Evolutionary conservation across 345 rosid genomes (phyloP), one percentile per base, ranked within the genome.

Genomic region (Toxicodendron radicans): DNA sequence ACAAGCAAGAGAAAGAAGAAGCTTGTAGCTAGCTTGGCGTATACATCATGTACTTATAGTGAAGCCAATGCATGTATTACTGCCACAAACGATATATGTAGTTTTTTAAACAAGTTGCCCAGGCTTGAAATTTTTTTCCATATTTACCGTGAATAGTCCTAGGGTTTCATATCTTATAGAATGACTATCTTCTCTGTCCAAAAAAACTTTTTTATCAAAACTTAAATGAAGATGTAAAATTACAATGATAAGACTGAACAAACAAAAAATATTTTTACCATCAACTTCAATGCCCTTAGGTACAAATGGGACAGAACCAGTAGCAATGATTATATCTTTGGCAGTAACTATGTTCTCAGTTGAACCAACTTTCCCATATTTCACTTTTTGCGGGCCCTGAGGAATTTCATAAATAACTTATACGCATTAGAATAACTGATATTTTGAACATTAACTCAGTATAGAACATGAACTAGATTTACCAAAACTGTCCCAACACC

Each of bases 201-300:
- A 45, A 67, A n/a, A 18, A 33, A 32, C 45, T 32, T 61, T 56
- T 60, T 53, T 6, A 66, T 57, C 68, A 69, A 70, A 61, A 38
- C 10, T 32, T 59, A 27, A 33, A 79, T 51, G 58, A 61, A 60
- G 21, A 60, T 30, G 41, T 60, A 49, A 18, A 23, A 57, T 56
- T 66, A 14, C 21, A 24, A 46, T 18, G 58, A 72, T 17, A n/a
- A 60, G 52, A 23, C 45, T 7, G 38, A 65, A 76, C 45, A 57
- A 63, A 63, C 35, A 43, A n/a, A 38, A 46, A 54, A 33, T 52
- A 63, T 21, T 56, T 53, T 64, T 89, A 95, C 99, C 99, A 81
- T 95, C 98, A 81, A 95, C 92, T 89, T 95, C 97, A 75, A 95
- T 95, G 79, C 99, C 99, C 83, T 91, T 91, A 56, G 98, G 99